Evolutionary conservation across 306 rosid genomes (phyloP).

Genomic region (Luffa acutangula): DNA sequence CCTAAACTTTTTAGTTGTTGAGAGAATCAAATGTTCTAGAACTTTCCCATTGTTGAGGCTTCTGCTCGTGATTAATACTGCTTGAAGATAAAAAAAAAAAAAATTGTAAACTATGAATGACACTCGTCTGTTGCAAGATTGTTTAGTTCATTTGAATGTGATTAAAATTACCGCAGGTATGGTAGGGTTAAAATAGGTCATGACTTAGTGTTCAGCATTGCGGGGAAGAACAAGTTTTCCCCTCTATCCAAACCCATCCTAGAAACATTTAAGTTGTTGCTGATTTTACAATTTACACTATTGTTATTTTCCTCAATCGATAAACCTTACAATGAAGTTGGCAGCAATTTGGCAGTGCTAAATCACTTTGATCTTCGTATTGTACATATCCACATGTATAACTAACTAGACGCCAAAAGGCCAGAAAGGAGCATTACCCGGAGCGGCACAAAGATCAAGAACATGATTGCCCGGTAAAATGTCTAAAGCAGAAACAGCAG

Average conservation of each 20-base stretch:
- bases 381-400: not conserved
- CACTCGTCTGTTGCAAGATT: not conserved
- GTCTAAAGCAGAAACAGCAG: constrained; percentile 71
- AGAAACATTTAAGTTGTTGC: not conserved
- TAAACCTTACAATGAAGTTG: not conserved
- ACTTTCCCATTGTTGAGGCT: not conserved
- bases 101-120: not conserved
- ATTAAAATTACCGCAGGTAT: not conserved
- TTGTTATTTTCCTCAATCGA: not conserved
- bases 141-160: not conserved
- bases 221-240: not conserved
- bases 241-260: not conserved
- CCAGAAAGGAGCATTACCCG: constrained; percentile 31
- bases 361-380: not conserved
- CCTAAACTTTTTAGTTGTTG: not conserved
- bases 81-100: not conserved
- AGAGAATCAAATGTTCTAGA: not conserved
- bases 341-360: not conserved
- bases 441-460: constrained; percentile 97
- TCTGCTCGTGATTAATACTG: not conserved
- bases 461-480: constrained; percentile 71
- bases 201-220: not conserved
- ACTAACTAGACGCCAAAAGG: not conserved
- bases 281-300: not conserved
- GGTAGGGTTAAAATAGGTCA: not conserved